phyloP scores from a whole-genome alignment of 2,329 filamentous ascomycete genomes.

The Microcyclospora tardicrescens region DNA sequence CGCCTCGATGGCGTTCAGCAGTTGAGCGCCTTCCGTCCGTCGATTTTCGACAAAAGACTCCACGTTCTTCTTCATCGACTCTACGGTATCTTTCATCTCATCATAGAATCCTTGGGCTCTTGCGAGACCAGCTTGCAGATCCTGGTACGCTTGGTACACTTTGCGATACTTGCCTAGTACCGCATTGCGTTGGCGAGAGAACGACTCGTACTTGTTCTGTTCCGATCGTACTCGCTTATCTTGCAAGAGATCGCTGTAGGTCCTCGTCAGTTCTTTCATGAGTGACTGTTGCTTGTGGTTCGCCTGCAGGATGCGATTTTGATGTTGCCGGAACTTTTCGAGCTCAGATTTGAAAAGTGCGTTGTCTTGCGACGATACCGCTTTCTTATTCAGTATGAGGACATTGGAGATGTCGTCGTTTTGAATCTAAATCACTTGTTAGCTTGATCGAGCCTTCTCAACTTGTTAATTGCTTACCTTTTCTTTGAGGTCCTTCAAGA shows the following conservation, averaged over 20 bases:
- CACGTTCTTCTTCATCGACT: conserved; percentile 87
- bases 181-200: conserved; percentile 67
- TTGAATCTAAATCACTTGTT: conserved; percentile 51
- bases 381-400: conserved; percentile 94
- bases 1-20: conserved; percentile 78
- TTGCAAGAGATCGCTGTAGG: conserved; percentile 78
- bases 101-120: conserved; percentile 87
- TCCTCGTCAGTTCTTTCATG: conserved; percentile 84
- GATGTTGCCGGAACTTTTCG: conserved; percentile 92
- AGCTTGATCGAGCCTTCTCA: background rate
- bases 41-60: conserved; percentile 95
- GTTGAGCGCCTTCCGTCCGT: conserved; percentile 75
- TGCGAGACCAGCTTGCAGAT: conserved; percentile 71
- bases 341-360: conserved; percentile 91
- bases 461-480: conserved; percentile 50
- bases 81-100: conserved; percentile 90
- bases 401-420: conserved; percentile 97
- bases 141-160: conserved; percentile 83
- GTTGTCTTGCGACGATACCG: conserved; percentile 78
- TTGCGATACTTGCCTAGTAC: conserved; percentile 83
- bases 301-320: conserved; percentile 79
- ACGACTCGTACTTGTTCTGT: conserved; percentile 85
- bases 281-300: conserved; percentile 89
- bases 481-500: conserved; percentile 92
- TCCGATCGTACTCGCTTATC: conserved; percentile 89